phyloP scores from a whole-genome alignment of 2,329 filamentous ascomycete genomes.

The Colletotrichum acutatum region DNA sequence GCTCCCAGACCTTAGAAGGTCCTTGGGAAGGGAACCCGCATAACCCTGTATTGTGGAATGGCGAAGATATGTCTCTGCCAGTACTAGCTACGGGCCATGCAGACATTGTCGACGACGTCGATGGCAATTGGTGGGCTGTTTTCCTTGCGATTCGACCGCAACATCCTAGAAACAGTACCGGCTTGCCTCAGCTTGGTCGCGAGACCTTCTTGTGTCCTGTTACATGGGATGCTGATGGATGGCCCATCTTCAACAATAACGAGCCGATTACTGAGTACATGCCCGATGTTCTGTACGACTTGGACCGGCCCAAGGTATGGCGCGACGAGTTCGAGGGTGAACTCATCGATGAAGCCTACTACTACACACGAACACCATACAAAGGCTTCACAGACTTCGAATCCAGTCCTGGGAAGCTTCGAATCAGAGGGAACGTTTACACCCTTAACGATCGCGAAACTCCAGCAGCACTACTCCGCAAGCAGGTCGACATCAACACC shows the following conservation, averaged over 20 bases:
- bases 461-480: slow-evolving; percentile 31
- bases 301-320: slow-evolving; percentile 23
- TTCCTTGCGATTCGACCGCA: slow-evolving; percentile 34
- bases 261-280: slow-evolving; percentile 29
- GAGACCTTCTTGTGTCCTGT: slow-evolving; percentile 35
- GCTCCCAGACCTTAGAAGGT: slow-evolving; percentile 19
- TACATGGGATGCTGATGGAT: slow-evolving; percentile 32
- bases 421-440: slow-evolving; percentile 30
- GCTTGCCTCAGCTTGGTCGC: slow-evolving; percentile 32
- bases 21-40: slow-evolving; percentile 34
- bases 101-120: slow-evolving; percentile 27
- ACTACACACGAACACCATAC: slow-evolving; percentile 34
- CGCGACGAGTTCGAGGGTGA: slow-evolving; percentile 35
- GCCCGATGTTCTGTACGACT: slow-evolving; percentile 30
- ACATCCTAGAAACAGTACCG: slow-evolving; percentile 24
- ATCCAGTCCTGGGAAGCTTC: slow-evolving; percentile 27
- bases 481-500: slow-evolving; percentile 34
- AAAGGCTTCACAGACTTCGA: slow-evolving; percentile 34
- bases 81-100: slow-evolving; percentile 35
- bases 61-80: slow-evolving; percentile 31
- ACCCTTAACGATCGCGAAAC: slow-evolving; percentile 34
- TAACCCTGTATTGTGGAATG: slow-evolving; percentile 35
- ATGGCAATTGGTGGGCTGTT: slow-evolving; percentile 35
- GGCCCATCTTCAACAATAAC: slow-evolving; percentile 34
- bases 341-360: slow-evolving; percentile 31